Conservation (phyloP, 495 filamentous ascomycete genomes). For the Daldinia loculata region DNA sequence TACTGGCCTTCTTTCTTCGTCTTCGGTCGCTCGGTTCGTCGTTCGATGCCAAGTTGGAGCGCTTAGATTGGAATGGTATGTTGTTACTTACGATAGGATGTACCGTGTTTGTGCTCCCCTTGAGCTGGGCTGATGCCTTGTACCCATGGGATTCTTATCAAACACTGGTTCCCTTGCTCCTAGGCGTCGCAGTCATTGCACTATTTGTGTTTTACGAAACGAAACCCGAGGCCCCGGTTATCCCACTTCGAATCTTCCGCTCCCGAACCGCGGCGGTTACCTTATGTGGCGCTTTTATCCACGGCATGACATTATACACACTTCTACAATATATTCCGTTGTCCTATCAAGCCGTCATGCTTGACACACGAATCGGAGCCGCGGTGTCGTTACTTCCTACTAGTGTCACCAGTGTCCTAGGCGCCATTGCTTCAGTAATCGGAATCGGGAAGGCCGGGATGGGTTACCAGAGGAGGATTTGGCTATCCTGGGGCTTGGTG, state of each 20-base stretch:
- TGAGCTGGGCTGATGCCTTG: slow-evolving; percentile 55
- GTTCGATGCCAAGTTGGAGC: slow-evolving; percentile 35
- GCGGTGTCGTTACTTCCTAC: slow-evolving; percentile 47
- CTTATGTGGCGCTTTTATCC: slow-evolving; percentile 43
- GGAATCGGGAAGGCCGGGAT: slow-evolving; percentile 35
- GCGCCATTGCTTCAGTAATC: slow-evolving; percentile 33
- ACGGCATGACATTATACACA: slow-evolving; percentile 47
- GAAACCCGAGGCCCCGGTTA: slow-evolving; percentile 42
- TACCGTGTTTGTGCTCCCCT: slow-evolving; percentile 48
- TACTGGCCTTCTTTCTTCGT: slow-evolving; percentile 49
- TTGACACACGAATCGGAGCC: slow-evolving; percentile 42
- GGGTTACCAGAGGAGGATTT: slow-evolving; percentile 42
- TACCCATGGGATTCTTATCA: slow-evolving; percentile 54
- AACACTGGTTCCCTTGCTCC: slow-evolving; percentile 50
- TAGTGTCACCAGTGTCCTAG: slow-evolving; percentile 30
- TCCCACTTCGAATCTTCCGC: slow-evolving; percentile 50
- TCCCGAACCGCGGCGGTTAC: slow-evolving; percentile 44
- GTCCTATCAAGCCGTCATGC: slow-evolving; percentile 50
- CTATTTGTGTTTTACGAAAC: slow-evolving; percentile 51
- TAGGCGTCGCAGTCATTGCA: slow-evolving; percentile 48
- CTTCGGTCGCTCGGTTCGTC: slow-evolving; percentile 39
- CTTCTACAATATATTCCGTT: slow-evolving; percentile 51
- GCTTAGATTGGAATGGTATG: slow-evolving; percentile 61
- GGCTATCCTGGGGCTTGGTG: slow-evolving; percentile 40
- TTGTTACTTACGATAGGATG: slow-evolving; percentile 44